Evolutionary conservation across 768 basidiomycete species (phyloP).

Genomic region (Macrolepiota dolichaula): DNA sequence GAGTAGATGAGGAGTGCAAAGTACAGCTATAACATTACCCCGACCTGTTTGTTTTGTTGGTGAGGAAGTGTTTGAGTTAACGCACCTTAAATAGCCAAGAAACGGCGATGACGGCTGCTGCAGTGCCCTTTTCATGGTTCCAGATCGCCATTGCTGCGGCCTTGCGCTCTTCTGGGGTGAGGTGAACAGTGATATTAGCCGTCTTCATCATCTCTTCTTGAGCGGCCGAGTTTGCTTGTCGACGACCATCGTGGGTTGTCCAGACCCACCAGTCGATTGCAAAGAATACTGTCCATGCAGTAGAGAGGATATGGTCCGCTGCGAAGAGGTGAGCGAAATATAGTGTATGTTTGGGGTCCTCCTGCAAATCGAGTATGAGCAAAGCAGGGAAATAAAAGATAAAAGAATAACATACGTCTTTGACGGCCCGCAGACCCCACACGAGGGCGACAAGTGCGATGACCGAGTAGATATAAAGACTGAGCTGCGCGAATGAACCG

Average conservation of each 20-base stretch:
- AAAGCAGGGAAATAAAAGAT: constrained; percentile 5
- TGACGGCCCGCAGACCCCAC: constrained; percentile 87
- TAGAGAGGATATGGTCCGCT: constrained; percentile 87
- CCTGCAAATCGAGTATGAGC: constrained; percentile 44
- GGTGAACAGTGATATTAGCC: constrained; percentile 44
- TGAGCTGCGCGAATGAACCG: constrained; percentile 91
- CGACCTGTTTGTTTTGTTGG: background rate
- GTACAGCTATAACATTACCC: constrained; percentile 65
- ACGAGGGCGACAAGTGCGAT: constrained; percentile 72
- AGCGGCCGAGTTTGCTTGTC: constrained; percentile 78
- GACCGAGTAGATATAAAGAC: constrained; percentile 91
- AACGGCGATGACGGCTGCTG: constrained; percentile 68
- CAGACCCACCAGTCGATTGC: constrained; percentile 88
- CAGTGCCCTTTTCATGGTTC: constrained; percentile 85
- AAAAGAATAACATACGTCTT: constrained; percentile 55
- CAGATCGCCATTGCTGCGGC: constrained; percentile 80
- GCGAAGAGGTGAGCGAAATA: constrained; percentile 92
- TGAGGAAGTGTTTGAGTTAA: constrained; percentile 2
- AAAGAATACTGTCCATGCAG: constrained; percentile 91
- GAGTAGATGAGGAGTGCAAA: constrained; percentile 90
- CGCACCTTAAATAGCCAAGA: constrained; percentile 90
- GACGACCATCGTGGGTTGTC: constrained; percentile 87
- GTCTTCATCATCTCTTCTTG: constrained; percentile 81
- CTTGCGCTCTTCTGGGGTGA: constrained; percentile 64
- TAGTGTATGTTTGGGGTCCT: constrained; percentile 79